A percentile compares a stretch with the other conserved stretches of the same genome.
Evolutionary conservation across 106 monocot species (phyloP).

Genomic region (Allium sativum): DNA sequence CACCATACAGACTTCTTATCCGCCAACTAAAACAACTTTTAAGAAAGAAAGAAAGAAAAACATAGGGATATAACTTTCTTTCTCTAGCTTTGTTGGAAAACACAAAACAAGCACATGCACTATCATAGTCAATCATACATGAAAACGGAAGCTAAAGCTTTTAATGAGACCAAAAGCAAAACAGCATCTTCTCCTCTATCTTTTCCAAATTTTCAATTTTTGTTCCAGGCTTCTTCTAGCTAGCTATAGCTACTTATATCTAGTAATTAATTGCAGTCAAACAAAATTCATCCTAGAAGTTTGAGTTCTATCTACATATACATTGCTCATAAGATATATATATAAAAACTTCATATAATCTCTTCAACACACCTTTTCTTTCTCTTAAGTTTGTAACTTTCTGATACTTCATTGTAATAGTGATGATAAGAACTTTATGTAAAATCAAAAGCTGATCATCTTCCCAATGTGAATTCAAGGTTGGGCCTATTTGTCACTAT

Average conservation of each 20-base stretch:
- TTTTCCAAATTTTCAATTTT: neutral
- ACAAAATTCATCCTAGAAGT: neutral
- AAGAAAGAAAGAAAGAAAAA: neutral
- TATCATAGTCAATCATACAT: slow-evolving; percentile 1
- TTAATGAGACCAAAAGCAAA: neutral
- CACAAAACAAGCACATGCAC: slow-evolving; percentile 9
- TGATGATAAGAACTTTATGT: neutral
- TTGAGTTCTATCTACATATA: slow-evolving; percentile 1
- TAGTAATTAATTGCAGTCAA: neutral
- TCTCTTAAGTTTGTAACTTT: slow-evolving; percentile 13
- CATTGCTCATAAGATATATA: neutral
- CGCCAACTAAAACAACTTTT: no score
- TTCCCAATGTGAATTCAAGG: slow-evolving; percentile 57
- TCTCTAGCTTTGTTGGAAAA: slow-evolving; percentile 3
- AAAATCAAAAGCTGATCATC: slow-evolving; percentile 18
- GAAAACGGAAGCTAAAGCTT: neutral
- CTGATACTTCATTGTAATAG: neutral
- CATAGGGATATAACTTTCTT: neutral
- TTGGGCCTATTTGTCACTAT: slow-evolving; percentile 31
- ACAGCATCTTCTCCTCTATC: neutral
- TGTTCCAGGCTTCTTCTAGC: neutral
- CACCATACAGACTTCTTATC: no score
- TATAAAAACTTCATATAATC: slow-evolving; percentile 2
- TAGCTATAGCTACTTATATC: neutral
- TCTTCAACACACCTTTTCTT: slow-evolving; percentile 1